These are phyloP conservation scores for Crithidia acanthocephali DNA, from an alignment of 208 protist species.

Conservation along the genomic window DNA sequence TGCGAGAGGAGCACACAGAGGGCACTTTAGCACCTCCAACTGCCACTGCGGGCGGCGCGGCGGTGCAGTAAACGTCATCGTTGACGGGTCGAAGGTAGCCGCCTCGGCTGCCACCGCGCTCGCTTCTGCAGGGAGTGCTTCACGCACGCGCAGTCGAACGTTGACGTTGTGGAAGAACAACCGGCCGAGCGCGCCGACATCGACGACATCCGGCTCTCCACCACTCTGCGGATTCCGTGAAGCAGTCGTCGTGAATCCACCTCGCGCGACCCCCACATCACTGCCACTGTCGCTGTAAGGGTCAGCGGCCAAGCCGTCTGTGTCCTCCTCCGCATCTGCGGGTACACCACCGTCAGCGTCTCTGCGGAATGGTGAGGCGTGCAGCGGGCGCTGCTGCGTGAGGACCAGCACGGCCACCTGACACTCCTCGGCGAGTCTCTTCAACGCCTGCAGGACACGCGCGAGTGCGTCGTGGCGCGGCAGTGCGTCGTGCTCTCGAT, in stretches of 20 bases:
- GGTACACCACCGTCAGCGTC: not conserved
- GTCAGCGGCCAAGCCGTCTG: not conserved
- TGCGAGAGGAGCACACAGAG: conserved; percentile 35
- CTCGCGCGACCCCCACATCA: too few relatives aligned
- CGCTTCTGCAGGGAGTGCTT: not conserved
- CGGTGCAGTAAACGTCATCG: not conserved
- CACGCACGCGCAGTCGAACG: conserved; percentile 53
- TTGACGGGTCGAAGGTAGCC: conserved; percentile 16
- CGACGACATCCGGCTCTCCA: not conserved
- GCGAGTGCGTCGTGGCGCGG: conserved; percentile 55
- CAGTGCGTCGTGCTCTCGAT: conserved; percentile 36
- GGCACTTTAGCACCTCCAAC: conserved; percentile 52
- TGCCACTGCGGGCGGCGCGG: conserved; percentile 25
- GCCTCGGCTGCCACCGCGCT: not conserved
- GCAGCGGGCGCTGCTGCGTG: conserved; percentile 23
- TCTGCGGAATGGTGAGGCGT: not conserved
- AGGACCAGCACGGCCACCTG: conserved; percentile 57
- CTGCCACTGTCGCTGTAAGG: too few relatives aligned
- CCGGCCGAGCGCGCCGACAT: conserved; percentile 50
- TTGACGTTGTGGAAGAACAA: conserved; percentile 75
- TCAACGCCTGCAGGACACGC: conserved; percentile 48
- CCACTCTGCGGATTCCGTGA: not conserved
- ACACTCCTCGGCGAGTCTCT: conserved; percentile 48
- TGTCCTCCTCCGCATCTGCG: not conserved
- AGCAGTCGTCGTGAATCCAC: too few relatives aligned